Conservation (phyloP, 164 flowering plant species). For the Macadamia tetraphylla region DNA sequence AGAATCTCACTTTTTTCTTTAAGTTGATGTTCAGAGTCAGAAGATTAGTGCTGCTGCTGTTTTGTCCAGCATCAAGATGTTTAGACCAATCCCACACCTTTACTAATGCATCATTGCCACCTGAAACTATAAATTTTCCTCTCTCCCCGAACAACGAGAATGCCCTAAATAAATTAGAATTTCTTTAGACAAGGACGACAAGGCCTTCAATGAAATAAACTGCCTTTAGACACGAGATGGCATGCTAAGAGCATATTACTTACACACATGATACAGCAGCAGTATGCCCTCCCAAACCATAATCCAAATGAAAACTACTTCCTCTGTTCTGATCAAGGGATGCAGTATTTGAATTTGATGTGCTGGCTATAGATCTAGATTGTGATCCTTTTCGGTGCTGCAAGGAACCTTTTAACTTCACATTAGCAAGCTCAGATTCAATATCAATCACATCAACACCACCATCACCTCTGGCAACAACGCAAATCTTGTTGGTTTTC, state of each 20-base stretch:
- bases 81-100: conserved; percentile 81
- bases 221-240: not conserved
- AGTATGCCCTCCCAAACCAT: conserved; percentile 73
- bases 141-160: conserved; percentile 82
- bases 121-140: conserved; percentile 74
- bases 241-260: conserved; percentile 19
- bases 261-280: conserved; percentile 90
- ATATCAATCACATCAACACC: conserved; percentile 61
- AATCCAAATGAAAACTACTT: conserved; percentile 54
- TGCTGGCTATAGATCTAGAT: conserved; percentile 28
- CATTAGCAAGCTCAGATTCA: conserved; percentile 52
- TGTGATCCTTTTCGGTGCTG: conserved; percentile 38
- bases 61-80: conserved; percentile 29
- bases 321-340: conserved; percentile 24
- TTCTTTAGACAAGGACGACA: not conserved
- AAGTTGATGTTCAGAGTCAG: conserved; percentile 43
- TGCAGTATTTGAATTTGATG: conserved; percentile 17
- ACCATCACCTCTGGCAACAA: conserved; percentile 89
- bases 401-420: conserved; percentile 37
- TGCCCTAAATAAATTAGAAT: conserved; percentile 35
- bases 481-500: conserved; percentile 57
- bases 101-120: conserved; percentile 78
- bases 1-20: conserved; percentile 59
- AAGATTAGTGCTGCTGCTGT: conserved; percentile 24
- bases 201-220: not conserved